Evolutionary conservation across 768 basidiomycete species (phyloP).

Genomic region (Chalciporus pseudorubinellus): DNA sequence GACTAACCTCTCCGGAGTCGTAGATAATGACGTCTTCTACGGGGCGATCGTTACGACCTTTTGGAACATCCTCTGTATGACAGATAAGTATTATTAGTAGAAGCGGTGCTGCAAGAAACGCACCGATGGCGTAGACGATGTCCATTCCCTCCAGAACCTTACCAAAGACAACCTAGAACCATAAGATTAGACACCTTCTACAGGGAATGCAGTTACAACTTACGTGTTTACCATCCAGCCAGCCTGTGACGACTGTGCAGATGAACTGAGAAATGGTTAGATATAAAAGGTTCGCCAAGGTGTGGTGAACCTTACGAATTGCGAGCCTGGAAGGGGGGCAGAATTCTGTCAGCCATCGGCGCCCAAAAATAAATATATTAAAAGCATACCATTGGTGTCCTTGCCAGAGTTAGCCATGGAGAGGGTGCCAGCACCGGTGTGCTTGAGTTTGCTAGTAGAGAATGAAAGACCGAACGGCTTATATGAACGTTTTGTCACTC

Average conservation of each 20-base stretch:
- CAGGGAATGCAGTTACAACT: conserved; percentile 14
- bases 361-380: neutral
- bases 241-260: conserved; percentile 80
- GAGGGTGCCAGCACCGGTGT: conserved; percentile 82
- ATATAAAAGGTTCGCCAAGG: neutral
- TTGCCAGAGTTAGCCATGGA: conserved; percentile 95
- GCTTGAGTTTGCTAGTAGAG: conserved; percentile 80
- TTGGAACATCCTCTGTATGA: conserved; percentile 69
- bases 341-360: conserved; percentile 5
- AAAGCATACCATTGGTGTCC: conserved; percentile 81
- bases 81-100: conserved; percentile 8
- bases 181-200: conserved; percentile 2
- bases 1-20: conserved; percentile 81
- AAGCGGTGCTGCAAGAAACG: conserved; percentile 16
- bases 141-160: conserved; percentile 92
- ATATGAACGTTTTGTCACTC: conserved; percentile 22
- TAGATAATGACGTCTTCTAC: conserved; percentile 72
- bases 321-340: conserved; percentile 57
- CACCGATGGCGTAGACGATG: conserved; percentile 73
- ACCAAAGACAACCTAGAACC: conserved; percentile 82
- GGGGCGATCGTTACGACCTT: conserved; percentile 71
- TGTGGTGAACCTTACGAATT: conserved; percentile 61
- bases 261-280: conserved; percentile 66
- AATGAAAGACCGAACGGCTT: neutral
- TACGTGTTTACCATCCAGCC: conserved; percentile 91